Evolutionary conservation across 768 basidiomycete genomes (phyloP).

Genomic region (Scleroderma citrinum): DNA sequence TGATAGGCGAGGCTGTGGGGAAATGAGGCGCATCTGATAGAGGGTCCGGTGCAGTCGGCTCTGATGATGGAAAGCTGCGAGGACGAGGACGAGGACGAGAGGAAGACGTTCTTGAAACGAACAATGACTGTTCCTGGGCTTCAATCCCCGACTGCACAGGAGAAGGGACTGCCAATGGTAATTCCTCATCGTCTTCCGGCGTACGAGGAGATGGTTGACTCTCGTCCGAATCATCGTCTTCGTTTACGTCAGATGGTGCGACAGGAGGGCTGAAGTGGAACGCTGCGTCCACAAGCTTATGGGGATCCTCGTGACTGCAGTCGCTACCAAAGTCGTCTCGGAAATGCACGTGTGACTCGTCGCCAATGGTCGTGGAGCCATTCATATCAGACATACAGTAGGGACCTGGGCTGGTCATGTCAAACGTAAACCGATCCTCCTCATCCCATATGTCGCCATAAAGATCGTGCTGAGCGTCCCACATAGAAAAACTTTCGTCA

Average conservation of each 20-base stretch:
- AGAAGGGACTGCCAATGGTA: constrained; percentile 7
- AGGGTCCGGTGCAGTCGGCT: not conserved
- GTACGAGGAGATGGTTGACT: constrained; percentile 20
- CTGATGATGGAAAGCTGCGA: constrained; percentile 12
- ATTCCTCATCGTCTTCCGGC: constrained; percentile 19
- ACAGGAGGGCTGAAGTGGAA: constrained; percentile 19
- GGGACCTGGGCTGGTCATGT: constrained; percentile 10
- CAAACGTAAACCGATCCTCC: constrained; percentile 14
- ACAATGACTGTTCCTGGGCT: constrained; percentile 2
- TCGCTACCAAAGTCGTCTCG: constrained; percentile 7
- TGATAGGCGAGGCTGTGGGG: not conserved
- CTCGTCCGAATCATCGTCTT: constrained; percentile 26
- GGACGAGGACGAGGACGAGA: constrained; percentile 23
- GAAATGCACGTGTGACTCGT: constrained; percentile 5
- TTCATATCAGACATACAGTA: not conserved
- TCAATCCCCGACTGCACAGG: not conserved
- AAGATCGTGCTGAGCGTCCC: not conserved
- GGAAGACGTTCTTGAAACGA: constrained; percentile 19
- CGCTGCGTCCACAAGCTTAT: constrained; percentile 7
- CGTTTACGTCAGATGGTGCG: constrained; percentile 20
- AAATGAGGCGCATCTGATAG: not conserved
- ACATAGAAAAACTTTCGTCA: constrained; percentile 11
- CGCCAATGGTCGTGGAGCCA: not conserved
- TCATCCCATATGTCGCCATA: constrained; percentile 20
- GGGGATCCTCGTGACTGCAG: constrained; percentile 2